phyloP scores from a whole-genome alignment of 768 basidiomycete species.

The Pulveroboletus ravenelii region DNA sequence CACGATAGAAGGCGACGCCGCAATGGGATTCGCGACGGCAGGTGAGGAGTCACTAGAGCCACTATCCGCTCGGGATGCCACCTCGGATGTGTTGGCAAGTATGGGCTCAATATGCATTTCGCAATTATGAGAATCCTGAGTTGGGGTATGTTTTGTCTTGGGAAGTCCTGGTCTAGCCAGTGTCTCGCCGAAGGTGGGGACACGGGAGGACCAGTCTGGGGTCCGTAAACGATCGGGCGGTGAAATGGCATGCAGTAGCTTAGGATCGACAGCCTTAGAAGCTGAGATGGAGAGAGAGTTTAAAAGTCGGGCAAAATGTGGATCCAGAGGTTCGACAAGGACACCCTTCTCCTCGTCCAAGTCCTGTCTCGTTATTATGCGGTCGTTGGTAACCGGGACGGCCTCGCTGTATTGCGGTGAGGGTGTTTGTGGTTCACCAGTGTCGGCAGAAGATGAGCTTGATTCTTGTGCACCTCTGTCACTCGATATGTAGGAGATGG shows the following conservation, averaged over 20 bases:
- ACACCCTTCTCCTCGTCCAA: constrained; percentile 29
- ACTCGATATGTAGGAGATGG: constrained; percentile 17
- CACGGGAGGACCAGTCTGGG: constrained; percentile 32
- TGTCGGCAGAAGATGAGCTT: constrained; percentile 62
- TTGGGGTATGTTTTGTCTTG: constrained; percentile 2
- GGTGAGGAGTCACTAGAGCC: constrained; percentile 9
- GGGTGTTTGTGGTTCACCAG: constrained; percentile 57
- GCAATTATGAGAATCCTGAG: constrained; percentile 3
- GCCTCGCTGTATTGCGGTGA: constrained; percentile 54
- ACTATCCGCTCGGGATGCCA: neutral
- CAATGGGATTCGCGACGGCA: neutral
- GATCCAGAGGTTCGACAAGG: constrained; percentile 45
- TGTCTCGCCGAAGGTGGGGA: constrained; percentile 20
- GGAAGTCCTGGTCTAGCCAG: constrained; percentile 1
- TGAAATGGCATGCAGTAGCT: constrained; percentile 3
- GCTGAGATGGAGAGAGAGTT: constrained; percentile 58
- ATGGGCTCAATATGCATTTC: constrained; percentile 1
- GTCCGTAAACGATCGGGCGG: constrained; percentile 17
- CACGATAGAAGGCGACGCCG: constrained; percentile 9
- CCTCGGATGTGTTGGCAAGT: neutral
- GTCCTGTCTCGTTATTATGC: constrained; percentile 24
- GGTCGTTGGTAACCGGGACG: constrained; percentile 18
- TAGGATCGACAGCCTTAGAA: constrained; percentile 26
- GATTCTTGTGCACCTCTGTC: constrained; percentile 50
- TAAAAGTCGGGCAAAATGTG: constrained; percentile 67